Percentiles rank a stretch among this genome's conserved stretches.
These are phyloP conservation scores for Seminavis robusta DNA, from an alignment of 108 stramenopile species.

Conservation along the genomic window DNA sequence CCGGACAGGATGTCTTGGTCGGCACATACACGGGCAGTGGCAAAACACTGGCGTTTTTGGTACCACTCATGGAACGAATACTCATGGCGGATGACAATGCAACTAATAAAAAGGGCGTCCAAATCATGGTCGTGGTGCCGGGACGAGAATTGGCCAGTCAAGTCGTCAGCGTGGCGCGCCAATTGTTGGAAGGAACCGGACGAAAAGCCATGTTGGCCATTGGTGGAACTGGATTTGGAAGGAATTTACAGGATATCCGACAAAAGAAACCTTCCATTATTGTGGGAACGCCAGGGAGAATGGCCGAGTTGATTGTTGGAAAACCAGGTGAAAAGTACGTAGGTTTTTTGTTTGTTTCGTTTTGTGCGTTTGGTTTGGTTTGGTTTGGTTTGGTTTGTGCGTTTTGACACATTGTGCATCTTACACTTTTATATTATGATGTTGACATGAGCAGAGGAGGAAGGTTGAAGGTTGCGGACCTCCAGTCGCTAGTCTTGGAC, in stretches of 20 bases:
- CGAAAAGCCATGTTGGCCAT: slow-evolving; percentile 64
- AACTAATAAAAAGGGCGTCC: slow-evolving; percentile 16
- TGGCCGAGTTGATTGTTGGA: slow-evolving; percentile 82
- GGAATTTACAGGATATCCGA: slow-evolving; percentile 72
- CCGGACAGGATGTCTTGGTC: slow-evolving; percentile 59
- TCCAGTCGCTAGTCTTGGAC: slow-evolving; percentile 75
- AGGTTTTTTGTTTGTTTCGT: neutral
- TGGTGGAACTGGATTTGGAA: slow-evolving; percentile 74
- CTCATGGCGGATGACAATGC: slow-evolving; percentile 25
- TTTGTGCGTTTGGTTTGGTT: neutral
- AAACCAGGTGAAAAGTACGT: slow-evolving; percentile 67
- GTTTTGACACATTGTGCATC: neutral
- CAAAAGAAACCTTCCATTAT: slow-evolving; percentile 73
- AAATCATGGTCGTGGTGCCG: slow-evolving; percentile 75
- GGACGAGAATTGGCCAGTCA: slow-evolving; percentile 86
- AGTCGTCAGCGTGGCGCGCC: slow-evolving; percentile 69
- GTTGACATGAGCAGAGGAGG: no score
- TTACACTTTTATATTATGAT: neutral
- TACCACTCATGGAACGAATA: slow-evolving; percentile 63
- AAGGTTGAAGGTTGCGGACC: slow-evolving; percentile 52
- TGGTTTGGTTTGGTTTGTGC: neutral
- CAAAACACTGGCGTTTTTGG: slow-evolving; percentile 81
- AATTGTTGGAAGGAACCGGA: slow-evolving; percentile 57
- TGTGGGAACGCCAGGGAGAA: slow-evolving; percentile 84
- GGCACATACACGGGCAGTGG: slow-evolving; percentile 86